A percentile compares a stretch with the other conserved stretches of the same genome.
Conservation (phyloP, 345 rosid genomes). For the Moringa oleifera region DNA sequence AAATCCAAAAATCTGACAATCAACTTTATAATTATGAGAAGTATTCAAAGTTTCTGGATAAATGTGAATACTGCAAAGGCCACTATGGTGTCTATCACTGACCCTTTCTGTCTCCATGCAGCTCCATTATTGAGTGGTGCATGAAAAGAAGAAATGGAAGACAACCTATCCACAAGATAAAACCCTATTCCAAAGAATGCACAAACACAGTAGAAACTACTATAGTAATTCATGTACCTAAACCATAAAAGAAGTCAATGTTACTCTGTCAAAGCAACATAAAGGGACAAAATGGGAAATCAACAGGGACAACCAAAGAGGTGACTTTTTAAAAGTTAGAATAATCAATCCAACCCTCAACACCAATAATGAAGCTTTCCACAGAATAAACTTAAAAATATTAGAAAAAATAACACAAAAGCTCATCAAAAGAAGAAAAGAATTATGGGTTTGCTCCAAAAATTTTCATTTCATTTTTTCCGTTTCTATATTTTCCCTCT, state of each 20-base stretch:
- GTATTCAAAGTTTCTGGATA: background rate
- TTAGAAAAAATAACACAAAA: conserved; percentile 7
- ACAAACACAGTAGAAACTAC: background rate
- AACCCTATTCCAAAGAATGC: conserved; percentile 4
- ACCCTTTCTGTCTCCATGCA: conserved; percentile 22
- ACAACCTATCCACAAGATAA: conserved; percentile 30
- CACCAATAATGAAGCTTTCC: conserved; percentile 26
- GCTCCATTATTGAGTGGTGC: conserved; percentile 42
- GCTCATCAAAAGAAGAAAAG: conserved; percentile 32
- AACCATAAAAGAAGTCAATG: conserved; percentile 21
- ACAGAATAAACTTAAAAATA: conserved; percentile 16
- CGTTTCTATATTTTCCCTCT: conserved; percentile 9
- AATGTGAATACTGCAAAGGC: conserved; percentile 18
- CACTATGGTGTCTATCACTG: conserved; percentile 24
- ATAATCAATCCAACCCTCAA: conserved; percentile 18
- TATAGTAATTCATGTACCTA: conserved; percentile 8
- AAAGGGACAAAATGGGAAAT: conserved; percentile 19
- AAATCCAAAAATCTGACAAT: conserved; percentile 23
- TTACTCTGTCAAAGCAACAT: conserved; percentile 25
- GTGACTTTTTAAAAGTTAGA: conserved; percentile 31
- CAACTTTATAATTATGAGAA: background rate
- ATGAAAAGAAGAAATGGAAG: conserved; percentile 31
- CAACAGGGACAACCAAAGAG: conserved; percentile 12
- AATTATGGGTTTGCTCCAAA: conserved; percentile 15
- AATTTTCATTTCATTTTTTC: background rate